phyloP scores from a whole-genome alignment of 179 eudicot species.

The Spergularia azorica region DNA sequence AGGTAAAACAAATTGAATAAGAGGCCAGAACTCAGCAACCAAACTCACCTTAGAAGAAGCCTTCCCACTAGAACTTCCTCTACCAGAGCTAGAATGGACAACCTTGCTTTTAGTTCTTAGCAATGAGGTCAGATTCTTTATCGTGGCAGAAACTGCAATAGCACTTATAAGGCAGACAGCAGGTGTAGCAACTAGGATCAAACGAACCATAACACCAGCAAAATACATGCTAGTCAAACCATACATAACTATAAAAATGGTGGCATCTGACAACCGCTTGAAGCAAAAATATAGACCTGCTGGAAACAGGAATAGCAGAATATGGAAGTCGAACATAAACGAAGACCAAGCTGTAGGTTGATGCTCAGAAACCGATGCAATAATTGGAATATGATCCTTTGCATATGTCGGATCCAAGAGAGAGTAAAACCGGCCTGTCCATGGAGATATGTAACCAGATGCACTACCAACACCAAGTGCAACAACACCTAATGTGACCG shows the following conservation, averaged over 20 bases:
- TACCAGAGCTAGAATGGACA: slow-evolving; percentile 47
- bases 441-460: slow-evolving; percentile 94
- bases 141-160: slow-evolving; percentile 93
- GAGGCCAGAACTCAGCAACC: too few species aligned
- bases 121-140: slow-evolving; percentile 80
- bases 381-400: slow-evolving; percentile 94
- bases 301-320: slow-evolving; percentile 88
- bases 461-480: slow-evolving; percentile 96
- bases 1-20: not conserved
- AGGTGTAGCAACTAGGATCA: slow-evolving; percentile 98
- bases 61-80: slow-evolving; percentile 70
- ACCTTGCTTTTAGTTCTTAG: slow-evolving; percentile 65
- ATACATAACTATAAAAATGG: slow-evolving; percentile 95
- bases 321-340: slow-evolving; percentile 98
- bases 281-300: slow-evolving; percentile 98
- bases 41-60: slow-evolving; percentile 81
- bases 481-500: slow-evolving; percentile 68
- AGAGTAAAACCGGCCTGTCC: slow-evolving; percentile 99
- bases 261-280: slow-evolving; percentile 92
- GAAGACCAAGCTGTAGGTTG: slow-evolving; percentile 99
- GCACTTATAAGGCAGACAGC: slow-evolving; percentile 99
- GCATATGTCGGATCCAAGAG: slow-evolving; percentile 97
- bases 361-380: slow-evolving; percentile 99
- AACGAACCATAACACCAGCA: slow-evolving; percentile 99
- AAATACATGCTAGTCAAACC: slow-evolving; percentile 98